phyloP scores from a whole-genome alignment of 1,284 basidiomycete genomes.

The Malassezia vespertilionis region DNA sequence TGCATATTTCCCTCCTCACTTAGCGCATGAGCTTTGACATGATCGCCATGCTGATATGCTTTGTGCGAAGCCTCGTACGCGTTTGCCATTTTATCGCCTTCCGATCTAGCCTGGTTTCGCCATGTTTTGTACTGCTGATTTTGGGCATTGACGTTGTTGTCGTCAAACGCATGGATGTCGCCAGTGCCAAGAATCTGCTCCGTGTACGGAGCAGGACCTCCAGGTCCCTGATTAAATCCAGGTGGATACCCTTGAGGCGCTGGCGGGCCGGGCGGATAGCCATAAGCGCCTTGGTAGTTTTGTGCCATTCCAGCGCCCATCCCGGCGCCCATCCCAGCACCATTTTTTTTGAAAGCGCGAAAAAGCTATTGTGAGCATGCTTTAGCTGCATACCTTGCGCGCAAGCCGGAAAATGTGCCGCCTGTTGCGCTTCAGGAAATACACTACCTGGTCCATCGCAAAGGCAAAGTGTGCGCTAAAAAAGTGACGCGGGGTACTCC shows the following conservation, averaged over 20 bases:
- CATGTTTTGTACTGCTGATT: constrained; percentile 40
- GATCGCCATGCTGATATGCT: constrained; percentile 62
- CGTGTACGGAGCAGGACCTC: constrained; percentile 8
- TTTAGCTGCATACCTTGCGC: neutral
- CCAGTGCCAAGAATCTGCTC: constrained; percentile 11
- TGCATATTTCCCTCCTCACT: constrained; percentile 73
- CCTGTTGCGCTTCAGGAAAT: neutral
- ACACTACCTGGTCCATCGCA: constrained; percentile 1
- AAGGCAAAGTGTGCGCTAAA: too few species aligned
- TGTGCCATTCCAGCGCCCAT: neutral
- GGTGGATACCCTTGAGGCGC: neutral
- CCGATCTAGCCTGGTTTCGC: constrained; percentile 34
- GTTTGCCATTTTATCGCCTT: constrained; percentile 41
- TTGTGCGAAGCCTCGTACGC: constrained; percentile 40
- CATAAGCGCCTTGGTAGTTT: neutral
- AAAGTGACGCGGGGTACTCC: too few species aligned
- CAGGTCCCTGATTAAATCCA: constrained; percentile 2
- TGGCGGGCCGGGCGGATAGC: too few species aligned
- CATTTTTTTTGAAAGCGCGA: neutral
- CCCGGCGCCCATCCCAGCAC: constrained; percentile 1
- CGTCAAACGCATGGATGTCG: constrained; percentile 17
- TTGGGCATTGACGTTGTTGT: constrained; percentile 42
- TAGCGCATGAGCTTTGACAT: constrained; percentile 69
- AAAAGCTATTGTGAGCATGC: neutral
- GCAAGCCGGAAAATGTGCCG: neutral